Conservation (phyloP, 495 filamentous ascomycete genomes). For the Aspergillus sclerotiicarbonarius region DNA sequence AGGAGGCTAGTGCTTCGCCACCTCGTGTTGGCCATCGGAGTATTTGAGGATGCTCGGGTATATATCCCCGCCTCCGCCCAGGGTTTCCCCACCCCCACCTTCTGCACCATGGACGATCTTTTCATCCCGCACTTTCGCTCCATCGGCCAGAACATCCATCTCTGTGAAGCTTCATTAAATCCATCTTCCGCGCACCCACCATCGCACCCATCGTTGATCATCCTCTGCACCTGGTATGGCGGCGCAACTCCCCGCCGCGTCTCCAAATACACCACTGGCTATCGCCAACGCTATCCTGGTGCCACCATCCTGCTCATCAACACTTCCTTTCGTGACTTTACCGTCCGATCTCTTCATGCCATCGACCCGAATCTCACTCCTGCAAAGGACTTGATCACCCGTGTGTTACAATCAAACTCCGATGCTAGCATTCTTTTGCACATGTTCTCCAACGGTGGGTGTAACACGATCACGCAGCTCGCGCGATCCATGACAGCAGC, state of each 20-base stretch:
- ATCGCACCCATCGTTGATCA: conserved; percentile 18
- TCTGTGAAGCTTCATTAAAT: conserved; percentile 19
- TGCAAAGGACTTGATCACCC: conserved; percentile 20
- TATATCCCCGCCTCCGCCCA: no score
- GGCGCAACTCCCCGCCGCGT: conserved; percentile 29
- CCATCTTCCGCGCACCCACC: no score
- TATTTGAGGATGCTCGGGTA: no score
- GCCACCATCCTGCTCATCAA: conserved; percentile 29
- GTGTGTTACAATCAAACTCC: conserved; percentile 14
- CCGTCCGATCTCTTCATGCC: conserved; percentile 19
- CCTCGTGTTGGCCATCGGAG: no score
- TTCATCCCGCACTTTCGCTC: background rate
- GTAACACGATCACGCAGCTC: conserved; percentile 26
- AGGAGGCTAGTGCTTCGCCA: no score
- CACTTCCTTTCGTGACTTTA: conserved; percentile 18
- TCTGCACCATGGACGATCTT: background rate
- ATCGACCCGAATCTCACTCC: conserved; percentile 23
- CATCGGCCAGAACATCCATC: conserved; percentile 16
- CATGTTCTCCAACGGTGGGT: conserved; percentile 32
- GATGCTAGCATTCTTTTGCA: conserved; percentile 26
- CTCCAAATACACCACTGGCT: conserved; percentile 27
- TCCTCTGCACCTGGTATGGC: conserved; percentile 31
- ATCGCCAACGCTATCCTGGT: conserved; percentile 20
- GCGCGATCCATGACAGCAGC: conserved; percentile 23
- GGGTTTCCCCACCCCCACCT: no score